A percentile compares a stretch with the other conserved stretches of the same genome.
phyloP scores from a whole-genome alignment of 108 stramenopile species.

The Nitzschia sp. region DNA sequence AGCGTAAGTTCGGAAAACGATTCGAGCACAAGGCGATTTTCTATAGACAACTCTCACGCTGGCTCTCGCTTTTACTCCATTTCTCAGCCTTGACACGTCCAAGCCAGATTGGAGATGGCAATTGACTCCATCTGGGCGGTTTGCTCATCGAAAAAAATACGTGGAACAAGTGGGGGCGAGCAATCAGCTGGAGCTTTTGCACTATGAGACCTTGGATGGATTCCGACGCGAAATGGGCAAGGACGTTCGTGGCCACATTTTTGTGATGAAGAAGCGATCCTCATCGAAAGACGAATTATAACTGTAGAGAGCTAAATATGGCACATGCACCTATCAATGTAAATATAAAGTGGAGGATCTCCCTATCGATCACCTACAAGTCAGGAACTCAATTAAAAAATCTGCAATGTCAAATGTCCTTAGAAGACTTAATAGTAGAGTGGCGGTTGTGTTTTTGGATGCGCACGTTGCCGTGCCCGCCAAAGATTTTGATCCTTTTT shows the following conservation, averaged over 20 bases:
- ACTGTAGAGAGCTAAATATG: too few species aligned
- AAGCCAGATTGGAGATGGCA: slow-evolving; percentile 86
- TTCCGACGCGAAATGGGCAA: slow-evolving; percentile 65
- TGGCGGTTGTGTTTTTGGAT: too few species aligned
- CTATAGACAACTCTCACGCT: background rate
- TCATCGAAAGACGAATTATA: slow-evolving; percentile 15
- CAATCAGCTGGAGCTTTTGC: slow-evolving; percentile 40
- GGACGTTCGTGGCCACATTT: slow-evolving; percentile 63
- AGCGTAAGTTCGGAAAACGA: slow-evolving; percentile 30
- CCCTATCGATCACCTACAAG: too few species aligned
- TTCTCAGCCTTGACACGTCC: slow-evolving; percentile 33
- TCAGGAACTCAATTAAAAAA: too few species aligned
- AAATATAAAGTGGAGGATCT: too few species aligned
- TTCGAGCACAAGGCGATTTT: background rate
- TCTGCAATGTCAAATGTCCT: too few species aligned
- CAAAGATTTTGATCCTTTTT: too few species aligned
- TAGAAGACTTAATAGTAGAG: too few species aligned
- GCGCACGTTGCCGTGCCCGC: too few species aligned
- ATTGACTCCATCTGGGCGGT: slow-evolving; percentile 62
- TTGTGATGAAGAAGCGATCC: slow-evolving; percentile 48
- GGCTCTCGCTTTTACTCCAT: background rate
- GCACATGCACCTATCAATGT: too few species aligned
- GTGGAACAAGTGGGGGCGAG: slow-evolving; percentile 37
- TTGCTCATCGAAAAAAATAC: slow-evolving; percentile 72
- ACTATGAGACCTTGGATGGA: slow-evolving; percentile 60